phyloP scores from a whole-genome alignment of 2,329 filamentous ascomycete species.

The Xylaria sp. region DNA sequence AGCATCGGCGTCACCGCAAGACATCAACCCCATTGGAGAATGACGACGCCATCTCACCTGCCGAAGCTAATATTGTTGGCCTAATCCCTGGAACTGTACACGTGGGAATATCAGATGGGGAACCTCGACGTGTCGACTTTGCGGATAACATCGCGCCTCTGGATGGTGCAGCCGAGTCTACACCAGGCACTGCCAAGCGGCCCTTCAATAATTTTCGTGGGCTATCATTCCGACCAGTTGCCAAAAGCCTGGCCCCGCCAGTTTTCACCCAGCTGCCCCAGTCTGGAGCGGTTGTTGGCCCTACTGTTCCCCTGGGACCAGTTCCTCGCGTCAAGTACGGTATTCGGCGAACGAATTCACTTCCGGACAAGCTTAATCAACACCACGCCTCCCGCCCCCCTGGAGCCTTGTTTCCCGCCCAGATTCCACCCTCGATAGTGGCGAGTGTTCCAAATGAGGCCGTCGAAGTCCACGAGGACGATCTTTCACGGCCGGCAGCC shows the following conservation, averaged over 20 bases:
- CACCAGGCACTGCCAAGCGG: constrained; percentile 50
- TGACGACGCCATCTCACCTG: constrained; percentile 40
- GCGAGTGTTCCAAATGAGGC: constrained; percentile 45
- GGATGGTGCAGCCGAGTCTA: constrained; percentile 47
- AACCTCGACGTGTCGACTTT: constrained; percentile 70
- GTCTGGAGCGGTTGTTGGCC: constrained; percentile 41
- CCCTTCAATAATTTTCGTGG: constrained; percentile 67
- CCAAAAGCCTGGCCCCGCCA: constrained; percentile 75
- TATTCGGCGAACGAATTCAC: constrained; percentile 79
- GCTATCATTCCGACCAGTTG: constrained; percentile 70
- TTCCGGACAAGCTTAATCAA: constrained; percentile 74
- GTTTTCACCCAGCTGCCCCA: constrained; percentile 69
- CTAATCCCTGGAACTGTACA: constrained; percentile 40
- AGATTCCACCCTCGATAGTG: constrained; percentile 56
- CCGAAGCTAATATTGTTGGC: constrained; percentile 51
- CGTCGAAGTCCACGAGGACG: constrained; percentile 55
- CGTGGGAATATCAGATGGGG: constrained; percentile 49
- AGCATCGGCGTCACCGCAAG: constrained; percentile 53
- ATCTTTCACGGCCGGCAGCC: constrained; percentile 66
- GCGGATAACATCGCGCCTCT: constrained; percentile 51
- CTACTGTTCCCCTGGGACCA: constrained; percentile 55
- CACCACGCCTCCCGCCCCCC: constrained; percentile 57
- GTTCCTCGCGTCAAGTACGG: constrained; percentile 69
- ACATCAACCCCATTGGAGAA: constrained; percentile 37
- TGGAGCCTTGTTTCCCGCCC: constrained; percentile 62